Percentiles rank a stretch among this genome's conserved stretches.
Conservation (phyloP, 2,329 filamentous ascomycete genomes). For the Lithohypha guttulata region DNA sequence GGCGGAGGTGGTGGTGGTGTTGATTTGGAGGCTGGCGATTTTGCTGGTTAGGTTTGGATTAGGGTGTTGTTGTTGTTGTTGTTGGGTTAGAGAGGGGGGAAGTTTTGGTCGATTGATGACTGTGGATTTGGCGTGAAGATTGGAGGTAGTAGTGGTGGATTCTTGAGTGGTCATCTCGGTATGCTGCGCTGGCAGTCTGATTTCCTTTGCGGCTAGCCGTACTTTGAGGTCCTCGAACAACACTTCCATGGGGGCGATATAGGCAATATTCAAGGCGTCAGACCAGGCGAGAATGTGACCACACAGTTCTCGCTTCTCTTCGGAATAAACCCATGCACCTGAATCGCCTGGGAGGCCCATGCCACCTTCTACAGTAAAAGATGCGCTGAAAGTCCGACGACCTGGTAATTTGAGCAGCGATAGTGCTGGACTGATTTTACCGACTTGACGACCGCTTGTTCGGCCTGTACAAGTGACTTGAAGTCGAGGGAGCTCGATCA, state of each 20-base stretch:
- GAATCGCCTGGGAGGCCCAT: slow-evolving; percentile 67
- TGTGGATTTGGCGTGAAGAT: too few species aligned
- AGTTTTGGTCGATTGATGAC: too few species aligned
- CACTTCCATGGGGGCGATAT: slow-evolving; percentile 92
- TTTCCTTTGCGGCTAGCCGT: slow-evolving; percentile 14
- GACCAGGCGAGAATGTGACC: slow-evolving; percentile 89
- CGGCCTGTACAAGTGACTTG: slow-evolving; percentile 81
- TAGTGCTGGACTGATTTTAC: slow-evolving; percentile 65
- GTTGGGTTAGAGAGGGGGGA: too few species aligned
- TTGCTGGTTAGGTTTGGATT: background rate
- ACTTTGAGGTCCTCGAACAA: slow-evolving; percentile 64
- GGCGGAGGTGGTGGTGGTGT: background rate
- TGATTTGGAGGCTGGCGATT: background rate
- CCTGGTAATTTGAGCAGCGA: slow-evolving; percentile 81
- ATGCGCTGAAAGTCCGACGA: slow-evolving; percentile 67
- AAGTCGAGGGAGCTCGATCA: slow-evolving; percentile 56
- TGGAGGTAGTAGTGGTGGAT: too few species aligned
- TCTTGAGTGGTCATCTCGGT: too few species aligned
- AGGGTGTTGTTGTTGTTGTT: slow-evolving; percentile 3
- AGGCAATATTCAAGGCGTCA: slow-evolving; percentile 66
- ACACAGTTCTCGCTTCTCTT: slow-evolving; percentile 65
- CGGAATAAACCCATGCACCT: slow-evolving; percentile 85
- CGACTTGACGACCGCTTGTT: slow-evolving; percentile 71
- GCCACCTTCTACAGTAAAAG: slow-evolving; percentile 47
- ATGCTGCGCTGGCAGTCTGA: slow-evolving; percentile 1